Evolutionary conservation across 129 eudicot species (phyloP).

Genomic region (Saussurea involucrata): DNA sequence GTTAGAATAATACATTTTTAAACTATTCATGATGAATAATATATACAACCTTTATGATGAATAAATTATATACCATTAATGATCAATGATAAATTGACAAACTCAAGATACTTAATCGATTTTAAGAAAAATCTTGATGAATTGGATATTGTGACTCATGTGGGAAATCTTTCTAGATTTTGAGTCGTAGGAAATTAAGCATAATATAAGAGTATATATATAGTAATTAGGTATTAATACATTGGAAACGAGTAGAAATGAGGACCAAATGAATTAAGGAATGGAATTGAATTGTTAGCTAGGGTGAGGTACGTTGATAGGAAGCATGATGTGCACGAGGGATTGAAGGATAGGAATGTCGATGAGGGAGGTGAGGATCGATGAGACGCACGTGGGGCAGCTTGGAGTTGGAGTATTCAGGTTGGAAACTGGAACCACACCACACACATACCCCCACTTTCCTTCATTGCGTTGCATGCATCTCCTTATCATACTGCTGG

Average conservation of each 20-base stretch:
- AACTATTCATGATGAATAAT: too few relatives aligned
- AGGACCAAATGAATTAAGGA: constrained; percentile 12
- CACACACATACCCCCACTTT: constrained; percentile 12
- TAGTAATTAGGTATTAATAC: background rate
- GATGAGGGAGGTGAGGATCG: constrained; percentile 23
- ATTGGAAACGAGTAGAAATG: too few relatives aligned
- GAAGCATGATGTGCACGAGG: constrained; percentile 28
- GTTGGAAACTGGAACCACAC: constrained; percentile 37
- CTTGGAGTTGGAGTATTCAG: constrained; percentile 33
- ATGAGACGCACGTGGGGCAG: constrained; percentile 37
- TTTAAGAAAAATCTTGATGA: background rate
- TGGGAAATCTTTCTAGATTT: constrained; percentile 15
- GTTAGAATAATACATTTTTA: too few relatives aligned
- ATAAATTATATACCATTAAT: too few relatives aligned
- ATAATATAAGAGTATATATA: background rate
- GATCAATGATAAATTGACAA: too few relatives aligned
- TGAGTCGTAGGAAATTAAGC: background rate
- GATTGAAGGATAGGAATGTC: constrained; percentile 25
- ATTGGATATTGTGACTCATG: background rate
- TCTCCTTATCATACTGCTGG: constrained; percentile 35
- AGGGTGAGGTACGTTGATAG: background rate
- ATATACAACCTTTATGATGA: too few relatives aligned
- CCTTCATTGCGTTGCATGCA: constrained; percentile 17
- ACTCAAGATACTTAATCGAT: background rate
- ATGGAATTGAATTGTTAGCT: background rate